Conservation (phyloP, 441 rosid species). For the Populus hybrid region DNA sequence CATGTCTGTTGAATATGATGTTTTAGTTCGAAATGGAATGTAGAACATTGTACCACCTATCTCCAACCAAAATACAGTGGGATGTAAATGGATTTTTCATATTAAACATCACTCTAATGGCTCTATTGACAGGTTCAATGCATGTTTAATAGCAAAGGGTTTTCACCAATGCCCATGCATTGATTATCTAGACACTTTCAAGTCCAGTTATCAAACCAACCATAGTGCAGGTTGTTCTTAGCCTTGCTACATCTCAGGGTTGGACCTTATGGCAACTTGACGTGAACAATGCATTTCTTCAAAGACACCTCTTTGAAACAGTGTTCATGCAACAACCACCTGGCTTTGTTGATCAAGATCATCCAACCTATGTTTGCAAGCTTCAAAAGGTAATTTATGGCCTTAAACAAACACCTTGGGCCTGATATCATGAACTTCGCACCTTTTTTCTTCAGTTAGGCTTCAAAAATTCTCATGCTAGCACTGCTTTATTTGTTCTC, state of each 20-base stretch:
- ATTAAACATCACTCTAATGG: not conserved
- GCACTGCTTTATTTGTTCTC: not conserved
- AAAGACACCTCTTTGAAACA: not conserved
- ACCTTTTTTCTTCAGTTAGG: not conserved
- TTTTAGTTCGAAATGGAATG: no score
- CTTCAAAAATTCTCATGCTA: not conserved
- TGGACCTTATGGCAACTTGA: not conserved
- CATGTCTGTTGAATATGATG: no score
- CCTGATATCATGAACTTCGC: not conserved
- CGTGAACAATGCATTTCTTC: no score
- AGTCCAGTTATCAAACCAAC: not conserved
- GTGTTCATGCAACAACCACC: not conserved
- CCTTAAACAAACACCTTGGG: not conserved
- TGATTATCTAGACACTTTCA: no score
- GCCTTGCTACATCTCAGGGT: not conserved
- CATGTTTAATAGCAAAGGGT: not conserved
- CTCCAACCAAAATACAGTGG: no score
- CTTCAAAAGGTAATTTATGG: not conserved
- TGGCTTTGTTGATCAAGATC: not conserved
- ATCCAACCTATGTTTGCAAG: not conserved
- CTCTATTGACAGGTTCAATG: not conserved
- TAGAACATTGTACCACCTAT: not conserved
- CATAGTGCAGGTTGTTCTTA: accelerated
- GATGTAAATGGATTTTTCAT: not conserved
- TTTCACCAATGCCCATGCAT: not conserved